phyloP scores from a whole-genome alignment of 1,139 yeast species.

The Saccharomycopsis crataegensis region DNA sequence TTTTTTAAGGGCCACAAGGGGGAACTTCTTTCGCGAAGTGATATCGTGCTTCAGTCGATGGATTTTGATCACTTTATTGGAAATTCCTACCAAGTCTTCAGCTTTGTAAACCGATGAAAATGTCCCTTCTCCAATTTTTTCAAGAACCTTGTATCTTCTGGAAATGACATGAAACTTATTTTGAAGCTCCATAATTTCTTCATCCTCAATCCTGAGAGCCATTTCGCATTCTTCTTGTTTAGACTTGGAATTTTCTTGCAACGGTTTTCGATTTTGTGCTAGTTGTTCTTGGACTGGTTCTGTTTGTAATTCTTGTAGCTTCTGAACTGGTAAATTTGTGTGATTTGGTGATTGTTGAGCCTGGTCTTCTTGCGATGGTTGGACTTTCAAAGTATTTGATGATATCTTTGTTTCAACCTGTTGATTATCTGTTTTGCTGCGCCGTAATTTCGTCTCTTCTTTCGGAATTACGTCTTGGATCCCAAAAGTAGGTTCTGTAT shows the following conservation, averaged over 20 bases:
- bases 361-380: background rate
- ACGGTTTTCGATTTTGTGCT: background rate
- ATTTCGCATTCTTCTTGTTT: background rate
- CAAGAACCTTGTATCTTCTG: conserved; percentile 56
- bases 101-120: conserved; percentile 90
- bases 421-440: too few species aligned
- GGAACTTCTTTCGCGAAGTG: conserved; percentile 23
- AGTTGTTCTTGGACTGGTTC: background rate
- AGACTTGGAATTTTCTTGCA: conserved; percentile 1
- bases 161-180: conserved; percentile 57
- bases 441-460: too few species aligned
- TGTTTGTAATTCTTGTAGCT: background rate
- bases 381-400: too few species aligned
- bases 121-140: conserved; percentile 93
- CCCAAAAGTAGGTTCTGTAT: too few species aligned
- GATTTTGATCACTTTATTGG: conserved; percentile 23
- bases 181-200: conserved; percentile 33
- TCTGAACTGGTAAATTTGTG: background rate
- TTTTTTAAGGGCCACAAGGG: conserved; percentile 76
- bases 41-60: conserved; percentile 21
- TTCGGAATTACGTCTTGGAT: too few species aligned
- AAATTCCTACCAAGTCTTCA: conserved; percentile 49
- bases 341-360: background rate
- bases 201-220: background rate
- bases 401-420: too few species aligned